Evolutionary conservation across 768 basidiomycete species (phyloP).

Genomic region (Boletus rex-veris): DNA sequence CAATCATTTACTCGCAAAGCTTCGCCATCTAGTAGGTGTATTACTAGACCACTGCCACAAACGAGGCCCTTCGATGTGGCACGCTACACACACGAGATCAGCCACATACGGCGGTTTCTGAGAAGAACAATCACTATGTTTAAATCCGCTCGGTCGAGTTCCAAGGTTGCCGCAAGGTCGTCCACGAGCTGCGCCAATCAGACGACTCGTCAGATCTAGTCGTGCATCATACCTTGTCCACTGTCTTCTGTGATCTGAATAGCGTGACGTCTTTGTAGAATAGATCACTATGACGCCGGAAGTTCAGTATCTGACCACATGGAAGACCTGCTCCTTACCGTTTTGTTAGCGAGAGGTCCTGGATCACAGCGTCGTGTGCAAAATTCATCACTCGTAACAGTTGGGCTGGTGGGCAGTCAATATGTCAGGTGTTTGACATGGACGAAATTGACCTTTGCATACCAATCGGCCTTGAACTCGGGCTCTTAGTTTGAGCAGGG

Average conservation of each 20-base stretch:
- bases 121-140: conserved; percentile 54
- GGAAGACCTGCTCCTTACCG: conserved; percentile 37
- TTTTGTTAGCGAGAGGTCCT: conserved; percentile 59
- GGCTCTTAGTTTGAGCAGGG: conserved; percentile 34
- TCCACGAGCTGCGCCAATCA: conserved; percentile 68
- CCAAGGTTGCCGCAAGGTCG: conserved; percentile 82
- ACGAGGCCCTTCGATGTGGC: conserved; percentile 89
- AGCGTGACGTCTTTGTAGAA: conserved; percentile 82
- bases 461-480: conserved; percentile 45
- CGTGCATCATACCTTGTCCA: conserved; percentile 58
- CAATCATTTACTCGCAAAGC: conserved; percentile 47
- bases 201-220: not conserved
- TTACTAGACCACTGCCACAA: conserved; percentile 58
- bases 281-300: conserved; percentile 58
- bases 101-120: not conserved
- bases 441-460: not conserved
- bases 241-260: conserved; percentile 73
- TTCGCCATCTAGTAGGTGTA: conserved; percentile 58
- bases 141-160: conserved; percentile 68
- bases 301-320: conserved; percentile 8
- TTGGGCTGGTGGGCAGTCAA: conserved; percentile 47
- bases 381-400: conserved; percentile 63
- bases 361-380: conserved; percentile 62
- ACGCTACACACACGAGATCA: conserved; percentile 45
- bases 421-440: not conserved